Conservation (phyloP, 2,329 filamentous ascomycete genomes). For the Neonectria neomacrospora region DNA sequence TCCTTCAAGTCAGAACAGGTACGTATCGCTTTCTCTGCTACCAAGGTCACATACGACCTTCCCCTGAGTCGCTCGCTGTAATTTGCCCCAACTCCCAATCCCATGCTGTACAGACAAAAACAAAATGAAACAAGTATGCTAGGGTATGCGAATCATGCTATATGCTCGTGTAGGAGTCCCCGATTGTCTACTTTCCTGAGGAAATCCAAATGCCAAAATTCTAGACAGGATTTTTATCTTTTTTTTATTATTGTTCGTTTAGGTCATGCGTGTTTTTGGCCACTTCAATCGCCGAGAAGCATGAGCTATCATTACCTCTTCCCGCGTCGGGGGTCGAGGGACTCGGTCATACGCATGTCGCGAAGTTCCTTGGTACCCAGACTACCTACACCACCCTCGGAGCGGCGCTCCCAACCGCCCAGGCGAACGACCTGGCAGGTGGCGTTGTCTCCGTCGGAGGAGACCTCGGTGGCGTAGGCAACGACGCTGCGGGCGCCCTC, state of each 20-base stretch:
- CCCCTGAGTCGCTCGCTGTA: slow-evolving; percentile 14
- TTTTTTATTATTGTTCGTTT: neutral
- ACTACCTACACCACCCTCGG: slow-evolving; percentile 88
- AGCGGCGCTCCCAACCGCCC: slow-evolving; percentile 76
- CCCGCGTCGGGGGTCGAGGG: slow-evolving; percentile 80
- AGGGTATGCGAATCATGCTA: slow-evolving; percentile 29
- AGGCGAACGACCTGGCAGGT: slow-evolving; percentile 75
- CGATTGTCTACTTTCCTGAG: neutral
- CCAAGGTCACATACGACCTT: neutral
- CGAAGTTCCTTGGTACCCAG: slow-evolving; percentile 92
- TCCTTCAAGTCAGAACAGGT: slow-evolving; percentile 8
- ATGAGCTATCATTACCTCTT: slow-evolving; percentile 54
- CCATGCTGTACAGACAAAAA: slow-evolving; percentile 37
- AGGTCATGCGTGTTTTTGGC: neutral
- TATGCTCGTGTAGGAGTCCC: neutral
- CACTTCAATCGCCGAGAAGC: neutral
- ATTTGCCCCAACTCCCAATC: slow-evolving; percentile 39
- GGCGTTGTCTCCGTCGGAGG: slow-evolving; percentile 72
- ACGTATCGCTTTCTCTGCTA: slow-evolving; percentile 18
- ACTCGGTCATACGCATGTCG: slow-evolving; percentile 83
- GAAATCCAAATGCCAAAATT: slow-evolving; percentile 8
- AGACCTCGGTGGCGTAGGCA: slow-evolving; percentile 88
- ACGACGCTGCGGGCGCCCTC: slow-evolving; percentile 84
- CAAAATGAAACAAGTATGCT: slow-evolving; percentile 19
- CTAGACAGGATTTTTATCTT: neutral